Base-by-base conservation (phyloP, 805 yeast species). In the Wickerhamomyces chambardii region DNA sequence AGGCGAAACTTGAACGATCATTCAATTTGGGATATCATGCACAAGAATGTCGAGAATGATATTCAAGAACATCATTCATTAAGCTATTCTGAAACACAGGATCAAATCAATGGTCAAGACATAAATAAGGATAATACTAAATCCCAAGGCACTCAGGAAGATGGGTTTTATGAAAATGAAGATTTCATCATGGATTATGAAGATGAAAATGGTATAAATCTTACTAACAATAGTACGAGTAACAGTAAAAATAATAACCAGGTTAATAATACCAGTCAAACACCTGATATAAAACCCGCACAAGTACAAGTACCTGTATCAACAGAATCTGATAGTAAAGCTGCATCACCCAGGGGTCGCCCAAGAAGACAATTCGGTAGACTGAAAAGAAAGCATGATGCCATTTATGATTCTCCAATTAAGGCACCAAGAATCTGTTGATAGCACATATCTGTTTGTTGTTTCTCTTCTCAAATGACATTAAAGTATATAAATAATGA, bases 11-110 rank as follows among this genome's bases (percentile, higher is more conserved):
- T 43, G 11, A 32, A 45, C 14, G 36, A 40, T 25, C 36, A 42
- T 19, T 42, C 42, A 25, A 45, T 51, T 6, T 51, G 55, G 55
- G 41, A 43, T 27, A 35, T 43, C 8, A 30, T 48, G 21, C 36
- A 37, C 8, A 7, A 28, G 7, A 46, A 46, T 29, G 30, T 36
- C 8, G 15, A 15, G 3, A 28, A 32, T 7, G 21, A 37, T 9
- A 33, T 24, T 14, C 27, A 24, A 24, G 6, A 24, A n/a, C 9
- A 11, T 6, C 27, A 24, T 24, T 24, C 27, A 11, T 24, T 24
- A 14, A 24, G 12, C 12, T 24, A 24, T 11, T 24, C 27, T 11
- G 27, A 24, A 24, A n/a, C n/a, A n/a, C n/a, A n/a, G n/a, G n/a
- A n/a, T n/a, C n/a, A n/a, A n/a, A n/a, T n/a, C n/a, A n/a, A n/a